Conservation (phyloP, 176 grass and related monocot genomes). For the Rhynchospora breviuscula region DNA sequence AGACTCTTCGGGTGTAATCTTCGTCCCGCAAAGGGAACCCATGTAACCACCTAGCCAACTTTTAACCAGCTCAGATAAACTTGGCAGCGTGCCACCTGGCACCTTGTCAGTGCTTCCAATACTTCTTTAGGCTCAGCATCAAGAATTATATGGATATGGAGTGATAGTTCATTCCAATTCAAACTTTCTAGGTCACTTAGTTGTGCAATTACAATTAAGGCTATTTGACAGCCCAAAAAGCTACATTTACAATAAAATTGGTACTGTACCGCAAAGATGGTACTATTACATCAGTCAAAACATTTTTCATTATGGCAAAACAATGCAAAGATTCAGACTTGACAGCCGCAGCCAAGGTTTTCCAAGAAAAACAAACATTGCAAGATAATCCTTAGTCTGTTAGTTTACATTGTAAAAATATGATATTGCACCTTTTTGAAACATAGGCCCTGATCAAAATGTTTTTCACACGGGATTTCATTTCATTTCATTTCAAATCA, state of each 20-base stretch:
- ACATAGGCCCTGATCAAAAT: no score
- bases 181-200: no score
- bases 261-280: neutral
- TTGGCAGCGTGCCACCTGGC: constrained; percentile 40
- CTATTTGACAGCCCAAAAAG: neutral
- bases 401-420: neutral
- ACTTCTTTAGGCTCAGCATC: constrained; percentile 54
- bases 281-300: neutral
- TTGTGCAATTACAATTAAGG: no score
- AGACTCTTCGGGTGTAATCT: constrained; percentile 32
- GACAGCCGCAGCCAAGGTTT: no score
- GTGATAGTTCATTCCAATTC: neutral
- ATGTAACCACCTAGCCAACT: constrained; percentile 69
- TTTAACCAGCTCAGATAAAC: constrained; percentile 54
- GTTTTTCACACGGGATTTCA: no score
- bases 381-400: neutral
- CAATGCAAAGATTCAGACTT: neutral
- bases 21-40: constrained; percentile 75
- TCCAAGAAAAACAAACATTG: no score
- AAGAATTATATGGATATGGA: neutral
- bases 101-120: constrained; percentile 35
- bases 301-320: neutral
- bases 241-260: neutral
- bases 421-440: neutral
- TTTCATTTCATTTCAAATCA: no score